These are phyloP conservation scores for Pseudocohnilembus persalinus DNA, from an alignment of 169 alveolate species.

Conservation along the genomic window DNA sequence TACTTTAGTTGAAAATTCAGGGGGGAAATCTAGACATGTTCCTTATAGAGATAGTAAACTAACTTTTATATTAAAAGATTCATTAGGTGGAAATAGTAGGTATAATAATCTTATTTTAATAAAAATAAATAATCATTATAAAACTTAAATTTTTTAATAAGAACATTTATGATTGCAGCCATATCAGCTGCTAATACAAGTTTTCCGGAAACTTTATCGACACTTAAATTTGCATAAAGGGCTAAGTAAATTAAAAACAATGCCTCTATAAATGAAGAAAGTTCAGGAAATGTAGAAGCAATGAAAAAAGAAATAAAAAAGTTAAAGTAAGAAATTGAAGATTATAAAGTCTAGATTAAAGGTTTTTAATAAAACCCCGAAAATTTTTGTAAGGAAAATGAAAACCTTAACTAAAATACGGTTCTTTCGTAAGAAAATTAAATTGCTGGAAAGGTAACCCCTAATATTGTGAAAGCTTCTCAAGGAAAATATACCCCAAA, in stretches of 20 bases:
- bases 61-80: constrained; percentile 84
- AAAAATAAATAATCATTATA: too few relatives aligned
- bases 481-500: not conserved
- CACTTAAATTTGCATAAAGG: constrained; percentile 86
- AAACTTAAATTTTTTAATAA: too few relatives aligned
- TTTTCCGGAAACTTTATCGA: constrained; percentile 78
- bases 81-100: constrained; percentile 87
- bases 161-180: constrained; percentile 81
- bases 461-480: not conserved
- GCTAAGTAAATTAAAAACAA: constrained; percentile 84
- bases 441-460: not conserved
- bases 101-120: too few relatives aligned
- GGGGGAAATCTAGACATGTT: constrained; percentile 68
- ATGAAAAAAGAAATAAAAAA: constrained; percentile 64
- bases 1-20: constrained; percentile 68
- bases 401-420: not conserved
- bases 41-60: constrained; percentile 90
- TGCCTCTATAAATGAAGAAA: constrained; percentile 84
- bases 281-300: constrained; percentile 52
- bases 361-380: too few relatives aligned
- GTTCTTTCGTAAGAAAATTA: not conserved
- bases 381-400: not conserved
- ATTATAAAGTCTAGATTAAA: not conserved
- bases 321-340: constrained; percentile 55
- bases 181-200: constrained; percentile 66